Percentiles rank a stretch among this genome's conserved stretches.
Evolutionary conservation across 768 basidiomycete genomes (phyloP).

Genomic region (Mycena amicta): DNA sequence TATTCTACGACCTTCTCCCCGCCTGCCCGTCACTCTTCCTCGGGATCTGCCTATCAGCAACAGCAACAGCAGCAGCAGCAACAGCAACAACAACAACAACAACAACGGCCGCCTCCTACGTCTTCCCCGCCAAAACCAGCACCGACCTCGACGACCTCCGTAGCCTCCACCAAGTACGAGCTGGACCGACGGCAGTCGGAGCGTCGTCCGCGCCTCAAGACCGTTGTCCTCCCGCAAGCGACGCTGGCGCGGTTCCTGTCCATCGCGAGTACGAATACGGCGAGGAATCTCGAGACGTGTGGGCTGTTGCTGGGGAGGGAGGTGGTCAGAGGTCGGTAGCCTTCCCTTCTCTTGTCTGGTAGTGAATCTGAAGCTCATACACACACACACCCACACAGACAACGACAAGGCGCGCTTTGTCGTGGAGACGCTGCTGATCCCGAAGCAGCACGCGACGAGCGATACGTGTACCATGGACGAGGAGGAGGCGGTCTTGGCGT

Average conservation of each 20-base stretch:
- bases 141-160: too few relatives aligned
- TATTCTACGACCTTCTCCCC: not conserved
- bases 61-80: not conserved
- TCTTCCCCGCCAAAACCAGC: too few relatives aligned
- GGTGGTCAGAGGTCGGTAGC: not conserved
- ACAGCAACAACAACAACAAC: not conserved
- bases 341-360: not conserved
- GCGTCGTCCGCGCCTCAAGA: conserved; percentile 51
- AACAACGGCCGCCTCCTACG: not conserved
- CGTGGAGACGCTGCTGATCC: conserved; percentile 84
- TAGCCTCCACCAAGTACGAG: not conserved
- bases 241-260: conserved; percentile 76
- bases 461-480: conserved; percentile 94
- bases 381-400: too few relatives aligned
- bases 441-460: conserved; percentile 85
- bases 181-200: too few relatives aligned
- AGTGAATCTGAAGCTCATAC: too few relatives aligned
- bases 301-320: conserved; percentile 79
- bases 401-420: conserved; percentile 53
- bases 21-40: not conserved
- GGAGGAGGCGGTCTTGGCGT: conserved; percentile 83
- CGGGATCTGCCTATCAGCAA: too few relatives aligned
- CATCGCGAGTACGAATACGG: conserved; percentile 79
- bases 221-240: conserved; percentile 69
- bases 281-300: conserved; percentile 82